Evolutionary conservation across 148 eudicot genomes (phyloP), one percentile per base, ranked within the genome.

Genomic region (Chenopodium formosanum): DNA sequence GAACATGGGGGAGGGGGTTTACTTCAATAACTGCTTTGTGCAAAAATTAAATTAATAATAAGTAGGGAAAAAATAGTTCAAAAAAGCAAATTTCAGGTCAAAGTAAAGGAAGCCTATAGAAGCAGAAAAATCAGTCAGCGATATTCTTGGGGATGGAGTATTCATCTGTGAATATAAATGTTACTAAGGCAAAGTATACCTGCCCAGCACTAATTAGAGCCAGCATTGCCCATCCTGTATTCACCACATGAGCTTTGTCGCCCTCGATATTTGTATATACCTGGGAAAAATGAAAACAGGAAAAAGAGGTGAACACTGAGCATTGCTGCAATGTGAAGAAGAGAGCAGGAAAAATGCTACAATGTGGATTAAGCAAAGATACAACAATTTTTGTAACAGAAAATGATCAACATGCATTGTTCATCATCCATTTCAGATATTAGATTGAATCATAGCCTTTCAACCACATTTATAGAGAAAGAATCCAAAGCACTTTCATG

Each of bases 151-250:
- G 66, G 66, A 58, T 58, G 22, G 17, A 14, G 66, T 7, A 62
- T 65, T 46, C 46, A 78, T 63, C 20, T 47, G 12, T 22, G 1
- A 60, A 65, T 37, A 69, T 69, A 69, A 53, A 50, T 79, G 66
- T 74, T n/a, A 74, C 32, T 17, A 23, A 14, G 12, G 14, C 14
- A 76, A 73, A 12, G 46, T 37, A 69, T 84, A 91, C 94, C 94
- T 91, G 94, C 73, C 86, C 85, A 69, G 92, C 91, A 74, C 69
- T 91, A 62, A 92, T 92, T 60, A 92, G 91, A 81, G 89, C 32
- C 74, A 92, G 85, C 90, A 92, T 81, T 52, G 95, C 93, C 95
- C 95, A 92, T 58, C 90, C 90, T 31, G 95, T 90, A 81, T 89
- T 89, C 60, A 89, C 93, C 34, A 90, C 73, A 83, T 92, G 95